phyloP scores from a whole-genome alignment of 345 rosid species.

The Dipteronia dyeriana region DNA sequence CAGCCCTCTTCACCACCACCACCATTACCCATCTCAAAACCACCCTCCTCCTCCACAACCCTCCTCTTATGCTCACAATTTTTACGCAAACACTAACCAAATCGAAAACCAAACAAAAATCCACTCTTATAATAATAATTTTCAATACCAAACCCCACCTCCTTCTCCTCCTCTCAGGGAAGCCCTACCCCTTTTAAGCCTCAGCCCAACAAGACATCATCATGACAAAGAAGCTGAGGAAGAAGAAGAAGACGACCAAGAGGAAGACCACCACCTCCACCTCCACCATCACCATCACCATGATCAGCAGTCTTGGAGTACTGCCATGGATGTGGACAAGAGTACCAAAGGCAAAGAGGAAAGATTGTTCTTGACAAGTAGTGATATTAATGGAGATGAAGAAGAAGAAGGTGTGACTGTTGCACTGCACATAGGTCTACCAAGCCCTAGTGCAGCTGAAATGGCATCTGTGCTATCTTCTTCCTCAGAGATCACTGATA shows the following conservation, averaged over 20 bases:
- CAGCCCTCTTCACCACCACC: slow-evolving; percentile 41
- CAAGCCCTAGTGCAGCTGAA: slow-evolving; percentile 84
- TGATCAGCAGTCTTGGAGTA: slow-evolving; percentile 29
- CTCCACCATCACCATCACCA: slow-evolving; percentile 27
- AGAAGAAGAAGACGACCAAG: not conserved
- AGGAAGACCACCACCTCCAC: slow-evolving; percentile 12
- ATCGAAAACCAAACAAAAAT: slow-evolving; percentile 15
- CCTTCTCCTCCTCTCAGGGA: slow-evolving; percentile 87
- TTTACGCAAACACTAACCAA: slow-evolving; percentile 22
- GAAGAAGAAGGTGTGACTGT: slow-evolving; percentile 53
- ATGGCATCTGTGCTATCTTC: slow-evolving; percentile 66
- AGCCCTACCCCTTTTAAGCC: slow-evolving; percentile 75
- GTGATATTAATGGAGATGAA: slow-evolving; percentile 29
- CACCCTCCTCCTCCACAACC: slow-evolving; percentile 29
- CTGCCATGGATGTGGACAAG: slow-evolving; percentile 38
- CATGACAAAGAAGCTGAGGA: slow-evolving; percentile 36
- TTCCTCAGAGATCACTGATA: slow-evolving; percentile 43
- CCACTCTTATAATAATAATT: slow-evolving; percentile 10
- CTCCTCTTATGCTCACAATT: slow-evolving; percentile 20
- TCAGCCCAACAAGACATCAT: slow-evolving; percentile 58
- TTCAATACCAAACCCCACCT: slow-evolving; percentile 44
- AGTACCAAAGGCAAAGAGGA: slow-evolving; percentile 25
- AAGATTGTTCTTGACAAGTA: slow-evolving; percentile 8
- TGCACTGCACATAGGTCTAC: slow-evolving; percentile 93
- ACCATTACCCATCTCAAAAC: slow-evolving; percentile 39